Evolutionary conservation across 345 rosid species (phyloP).

Genomic region (Brassica nigra): DNA sequence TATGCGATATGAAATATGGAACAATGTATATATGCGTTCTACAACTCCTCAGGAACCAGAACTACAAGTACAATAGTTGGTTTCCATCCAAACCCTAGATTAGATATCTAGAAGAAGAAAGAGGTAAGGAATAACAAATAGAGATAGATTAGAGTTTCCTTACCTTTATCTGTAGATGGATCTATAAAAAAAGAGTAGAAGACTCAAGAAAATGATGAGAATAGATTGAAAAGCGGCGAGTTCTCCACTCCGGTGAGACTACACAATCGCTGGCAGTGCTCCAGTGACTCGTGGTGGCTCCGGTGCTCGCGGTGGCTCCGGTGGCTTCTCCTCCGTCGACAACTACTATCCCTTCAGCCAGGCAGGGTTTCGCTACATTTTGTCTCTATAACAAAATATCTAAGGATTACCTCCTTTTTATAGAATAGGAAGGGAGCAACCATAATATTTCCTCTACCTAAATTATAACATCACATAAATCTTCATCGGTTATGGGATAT

Average conservation of each 20-base stretch:
- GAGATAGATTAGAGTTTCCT: not conserved
- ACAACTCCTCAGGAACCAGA: not conserved
- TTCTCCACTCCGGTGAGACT: not conserved
- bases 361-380: not conserved
- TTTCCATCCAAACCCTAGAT: not conserved
- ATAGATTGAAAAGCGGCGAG: not conserved
- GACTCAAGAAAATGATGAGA: not conserved
- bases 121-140: not conserved
- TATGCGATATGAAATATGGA: not conserved
- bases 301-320: no score
- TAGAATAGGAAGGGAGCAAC: no score
- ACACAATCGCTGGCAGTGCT: no score
- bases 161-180: not conserved
- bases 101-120: not conserved
- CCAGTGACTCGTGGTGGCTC: no score
- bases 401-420: no score
- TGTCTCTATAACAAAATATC: no score
- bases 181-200: not conserved
- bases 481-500: no score
- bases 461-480: no score
- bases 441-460: no score
- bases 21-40: not conserved
- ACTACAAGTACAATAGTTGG: not conserved
- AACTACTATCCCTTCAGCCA: not conserved
- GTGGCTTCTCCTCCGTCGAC: not conserved